Evolutionary conservation across 1,284 basidiomycete genomes (phyloP), one percentile per base, ranked within the genome.

Genomic region (Singerocomus inundabilis): DNA sequence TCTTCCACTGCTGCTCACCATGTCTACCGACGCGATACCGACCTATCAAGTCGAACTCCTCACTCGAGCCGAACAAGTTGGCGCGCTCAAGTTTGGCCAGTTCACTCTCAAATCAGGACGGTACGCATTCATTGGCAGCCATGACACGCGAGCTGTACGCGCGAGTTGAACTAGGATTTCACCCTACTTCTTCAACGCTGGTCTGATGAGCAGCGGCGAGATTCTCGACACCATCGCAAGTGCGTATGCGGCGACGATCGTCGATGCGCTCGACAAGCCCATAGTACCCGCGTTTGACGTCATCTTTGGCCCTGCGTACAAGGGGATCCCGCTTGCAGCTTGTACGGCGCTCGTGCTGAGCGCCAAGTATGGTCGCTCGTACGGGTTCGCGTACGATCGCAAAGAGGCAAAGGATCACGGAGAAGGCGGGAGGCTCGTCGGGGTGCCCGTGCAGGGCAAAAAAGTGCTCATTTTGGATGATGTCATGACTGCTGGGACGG

Each of bases 131-230:
- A 31, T 30, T 29, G 11, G 2, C 35, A 21, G 21, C 9, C n/a
- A 42, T 36, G 30, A 46, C 44, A 12, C 33, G 26, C 26, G 40
- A n/a, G 13, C n/a, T 13, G 3, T 18, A 6, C n/a, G 12, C 38
- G 29, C 42, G 12, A 21, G 21, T 24, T 28, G 29, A 13, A 34
- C 18, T 67, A 93, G 91, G 33, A 73, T 81, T 50, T 97, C 94
- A 12, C 96, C 96, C 1, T 98, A 98, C 74, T 98, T 98, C 70
- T 95, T 98, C 81, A 98, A 98, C 67, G 92, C 93, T 1, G 92
- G 93, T 9, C 77, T 91, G 11, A 78, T 99, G 56, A 93, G 88
- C 69, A 86, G 88, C 5, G 92, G 95, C 0, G 80, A 84, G 1
- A 84, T 96, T 35, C 82, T 99, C 32, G 73, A 86, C 34, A 79